Percentiles rank a stretch among this genome's conserved stretches.
Evolutionary conservation across 192 early-diverging fungal genomes (phyloP).

Genomic region (Phycomyces nitens): DNA sequence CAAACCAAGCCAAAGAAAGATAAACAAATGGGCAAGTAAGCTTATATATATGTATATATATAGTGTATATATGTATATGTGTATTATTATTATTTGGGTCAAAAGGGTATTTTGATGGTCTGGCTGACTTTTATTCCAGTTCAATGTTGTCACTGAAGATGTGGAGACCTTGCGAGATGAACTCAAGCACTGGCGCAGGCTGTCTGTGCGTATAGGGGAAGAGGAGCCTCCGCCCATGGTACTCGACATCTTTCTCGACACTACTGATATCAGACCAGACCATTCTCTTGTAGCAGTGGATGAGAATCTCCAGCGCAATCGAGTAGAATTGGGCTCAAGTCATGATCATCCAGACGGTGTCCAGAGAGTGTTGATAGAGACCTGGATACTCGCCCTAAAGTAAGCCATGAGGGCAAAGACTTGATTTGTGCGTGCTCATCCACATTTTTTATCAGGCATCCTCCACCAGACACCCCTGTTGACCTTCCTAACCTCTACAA

Average conservation of each 20-base stretch:
- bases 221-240: constrained; percentile 63
- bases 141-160: constrained; percentile 81
- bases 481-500: constrained; percentile 89
- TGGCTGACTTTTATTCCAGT: constrained; percentile 44
- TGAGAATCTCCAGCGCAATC: constrained; percentile 54
- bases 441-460: constrained; percentile 33
- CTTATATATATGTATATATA: no score
- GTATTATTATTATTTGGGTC: no score
- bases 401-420: no score
- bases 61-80: no score
- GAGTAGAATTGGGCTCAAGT: constrained; percentile 46
- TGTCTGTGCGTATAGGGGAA: constrained; percentile 39
- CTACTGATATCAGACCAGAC: constrained; percentile 50
- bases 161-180: constrained; percentile 72
- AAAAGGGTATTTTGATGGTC: no score
- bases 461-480: constrained; percentile 50
- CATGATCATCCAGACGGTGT: constrained; percentile 17
- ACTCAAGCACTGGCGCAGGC: constrained; percentile 71
- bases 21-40: constrained; percentile 64
- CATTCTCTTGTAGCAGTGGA: constrained; percentile 69
- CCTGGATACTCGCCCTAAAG: constrained; percentile 79
- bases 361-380: constrained; percentile 73
- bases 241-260: constrained; percentile 79
- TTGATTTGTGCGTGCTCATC: constrained; percentile 3
- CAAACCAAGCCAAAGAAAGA: constrained; percentile 34